Conservation (phyloP, 2,329 filamentous ascomycete genomes). For the Aspergillus sp. region DNA sequence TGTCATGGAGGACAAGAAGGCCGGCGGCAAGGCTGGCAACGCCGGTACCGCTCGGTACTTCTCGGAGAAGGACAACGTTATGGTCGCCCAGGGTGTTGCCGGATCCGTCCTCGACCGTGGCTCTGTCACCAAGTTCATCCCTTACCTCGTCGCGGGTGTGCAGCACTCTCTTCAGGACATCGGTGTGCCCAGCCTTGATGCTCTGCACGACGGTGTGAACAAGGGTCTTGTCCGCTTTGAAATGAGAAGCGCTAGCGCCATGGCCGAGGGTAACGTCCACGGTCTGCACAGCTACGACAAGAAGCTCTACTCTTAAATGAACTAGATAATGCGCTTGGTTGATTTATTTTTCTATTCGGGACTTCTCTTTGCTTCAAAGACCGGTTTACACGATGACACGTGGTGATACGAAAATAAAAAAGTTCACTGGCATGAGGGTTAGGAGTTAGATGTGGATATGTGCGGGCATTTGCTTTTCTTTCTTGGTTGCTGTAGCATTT, state of each 20-base stretch:
- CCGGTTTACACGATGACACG: slow-evolving; percentile 27
- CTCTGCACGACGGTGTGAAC: slow-evolving; percentile 72
- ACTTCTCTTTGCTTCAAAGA: slow-evolving; percentile 20
- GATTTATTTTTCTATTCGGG: slow-evolving; percentile 14
- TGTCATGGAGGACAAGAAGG: slow-evolving; percentile 99
- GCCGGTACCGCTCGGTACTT: slow-evolving; percentile 98
- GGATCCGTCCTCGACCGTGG: slow-evolving; percentile 62
- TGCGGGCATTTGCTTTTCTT: slow-evolving; percentile 12
- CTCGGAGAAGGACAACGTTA: slow-evolving; percentile 89
- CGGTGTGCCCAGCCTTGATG: slow-evolving; percentile 75
- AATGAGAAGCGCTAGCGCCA: slow-evolving; percentile 87
- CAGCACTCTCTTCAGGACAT: slow-evolving; percentile 98
- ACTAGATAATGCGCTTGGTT: slow-evolving; percentile 11
- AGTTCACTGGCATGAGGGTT: slow-evolving; percentile 29
- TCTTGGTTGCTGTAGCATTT: background rate
- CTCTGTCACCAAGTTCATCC: slow-evolving; percentile 90
- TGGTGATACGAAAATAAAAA: slow-evolving; percentile 30
- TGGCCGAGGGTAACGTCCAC: slow-evolving; percentile 95
- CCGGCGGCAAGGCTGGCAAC: slow-evolving; percentile 70
- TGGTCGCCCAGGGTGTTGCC: slow-evolving; percentile 95
- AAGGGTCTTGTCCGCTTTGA: slow-evolving; percentile 84
- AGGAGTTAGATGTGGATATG: slow-evolving; percentile 34
- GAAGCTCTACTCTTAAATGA: slow-evolving; percentile 86
- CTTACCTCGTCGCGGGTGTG: slow-evolving; percentile 90
- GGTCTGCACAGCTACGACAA: slow-evolving; percentile 98